phyloP scores from a whole-genome alignment of 345 rosid genomes.

The Lagerstroemia speciosa region DNA sequence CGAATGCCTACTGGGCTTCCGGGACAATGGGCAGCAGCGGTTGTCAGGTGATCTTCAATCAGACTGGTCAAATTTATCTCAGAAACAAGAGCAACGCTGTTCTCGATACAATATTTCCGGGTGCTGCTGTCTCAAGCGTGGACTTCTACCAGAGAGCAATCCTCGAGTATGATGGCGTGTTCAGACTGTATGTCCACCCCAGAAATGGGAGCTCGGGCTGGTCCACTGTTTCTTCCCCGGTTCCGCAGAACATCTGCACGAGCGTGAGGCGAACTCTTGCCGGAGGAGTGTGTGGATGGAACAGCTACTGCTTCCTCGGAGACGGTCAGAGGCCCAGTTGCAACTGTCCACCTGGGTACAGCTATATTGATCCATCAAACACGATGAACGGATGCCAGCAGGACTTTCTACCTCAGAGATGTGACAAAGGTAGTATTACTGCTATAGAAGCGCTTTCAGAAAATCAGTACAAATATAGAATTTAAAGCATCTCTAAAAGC shows the following conservation, averaged over 20 bases:
- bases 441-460: too few species aligned
- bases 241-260: too few species aligned
- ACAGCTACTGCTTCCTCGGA: too few species aligned
- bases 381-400: conserved; percentile 31
- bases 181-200: conserved; percentile 40
- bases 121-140: background rate
- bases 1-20: background rate
- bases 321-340: conserved; percentile 31
- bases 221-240: too few species aligned
- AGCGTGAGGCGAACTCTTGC: too few species aligned
- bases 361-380: conserved; percentile 25
- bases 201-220: conserved; percentile 9
- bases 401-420: conserved; percentile 25
- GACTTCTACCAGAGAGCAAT: conserved; percentile 31
- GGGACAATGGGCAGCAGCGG: background rate
- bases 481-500: too few species aligned
- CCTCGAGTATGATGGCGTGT: conserved; percentile 44
- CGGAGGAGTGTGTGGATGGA: too few species aligned
- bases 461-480: too few species aligned
- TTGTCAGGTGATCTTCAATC: too few species aligned
- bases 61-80: conserved; percentile 38
- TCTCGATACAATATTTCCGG: background rate
- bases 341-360: conserved; percentile 35
- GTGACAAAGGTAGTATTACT: conserved; percentile 10
- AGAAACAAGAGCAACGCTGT: conserved; percentile 11